phyloP scores from a whole-genome alignment of 192 early-diverging fungal species.

The Mortierella alpina region DNA sequence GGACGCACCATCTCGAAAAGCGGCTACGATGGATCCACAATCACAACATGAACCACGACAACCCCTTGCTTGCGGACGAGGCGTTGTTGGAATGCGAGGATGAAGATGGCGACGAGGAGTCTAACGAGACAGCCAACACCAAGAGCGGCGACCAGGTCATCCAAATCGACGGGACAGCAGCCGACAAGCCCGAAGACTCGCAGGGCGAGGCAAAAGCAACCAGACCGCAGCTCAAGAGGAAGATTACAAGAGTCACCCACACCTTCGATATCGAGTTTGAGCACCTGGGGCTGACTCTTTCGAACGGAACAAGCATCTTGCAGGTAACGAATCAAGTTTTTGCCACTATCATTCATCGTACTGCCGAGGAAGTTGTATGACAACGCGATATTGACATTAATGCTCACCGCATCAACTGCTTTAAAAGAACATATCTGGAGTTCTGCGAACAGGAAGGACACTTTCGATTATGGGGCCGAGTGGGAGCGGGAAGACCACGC shows the following conservation, averaged over 20 bases:
- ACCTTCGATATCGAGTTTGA: slow-evolving; percentile 70
- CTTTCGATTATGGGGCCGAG: slow-evolving; percentile 73
- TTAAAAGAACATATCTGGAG: slow-evolving; percentile 63
- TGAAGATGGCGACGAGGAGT: neutral
- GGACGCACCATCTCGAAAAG: slow-evolving; percentile 48
- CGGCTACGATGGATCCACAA: slow-evolving; percentile 45
- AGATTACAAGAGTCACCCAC: slow-evolving; percentile 23
- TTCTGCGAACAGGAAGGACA: slow-evolving; percentile 60
- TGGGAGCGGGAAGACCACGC: slow-evolving; percentile 71
- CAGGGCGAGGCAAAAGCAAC: neutral
- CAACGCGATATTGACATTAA: neutral
- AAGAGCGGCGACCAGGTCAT: slow-evolving; percentile 8
- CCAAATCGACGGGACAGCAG: slow-evolving; percentile 13
- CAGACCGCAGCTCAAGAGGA: slow-evolving; percentile 7
- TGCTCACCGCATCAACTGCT: neutral
- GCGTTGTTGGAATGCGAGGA: slow-evolving; percentile 5
- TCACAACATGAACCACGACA: slow-evolving; percentile 38
- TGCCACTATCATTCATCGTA: neutral
- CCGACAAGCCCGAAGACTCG: slow-evolving; percentile 11
- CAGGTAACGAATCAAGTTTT: slow-evolving; percentile 28
- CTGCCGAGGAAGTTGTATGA: neutral
- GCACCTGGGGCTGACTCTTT: slow-evolving; percentile 45
- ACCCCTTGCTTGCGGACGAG: slow-evolving; percentile 22
- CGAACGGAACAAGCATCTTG: slow-evolving; percentile 64
- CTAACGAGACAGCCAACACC: neutral